These are phyloP conservation scores for Hansenula sp. DNA, from an alignment of 1,139 yeast species.

Conservation along the genomic window DNA sequence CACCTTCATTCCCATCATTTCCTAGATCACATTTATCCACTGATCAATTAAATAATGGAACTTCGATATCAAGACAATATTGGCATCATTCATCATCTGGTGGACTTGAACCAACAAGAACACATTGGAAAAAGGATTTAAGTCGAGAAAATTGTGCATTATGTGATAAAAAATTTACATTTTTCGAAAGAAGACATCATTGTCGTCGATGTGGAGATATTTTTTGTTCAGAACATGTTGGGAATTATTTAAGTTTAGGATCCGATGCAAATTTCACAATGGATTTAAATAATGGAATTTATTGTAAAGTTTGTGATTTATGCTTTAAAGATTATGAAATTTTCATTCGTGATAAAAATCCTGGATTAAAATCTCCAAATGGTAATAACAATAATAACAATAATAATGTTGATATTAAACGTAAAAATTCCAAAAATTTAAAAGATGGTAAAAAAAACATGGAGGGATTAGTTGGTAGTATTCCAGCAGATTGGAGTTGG, in stretches of 20 bases:
- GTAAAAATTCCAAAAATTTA: background rate
- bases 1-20: constrained; percentile 2
- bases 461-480: constrained; percentile 11
- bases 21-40: constrained; percentile 22
- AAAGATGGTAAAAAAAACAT: background rate
- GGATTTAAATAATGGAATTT: constrained; percentile 51
- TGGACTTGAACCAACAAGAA: constrained; percentile 51
- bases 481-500: constrained; percentile 27
- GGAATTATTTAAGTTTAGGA: constrained; percentile 51
- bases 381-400: constrained; percentile 12
- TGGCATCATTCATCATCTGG: background rate
- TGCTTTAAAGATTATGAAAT: constrained; percentile 71
- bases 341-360: constrained; percentile 32
- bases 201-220: constrained; percentile 93
- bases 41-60: constrained; percentile 3
- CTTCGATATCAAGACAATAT: background rate
- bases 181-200: constrained; percentile 87
- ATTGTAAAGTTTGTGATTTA: constrained; percentile 73
- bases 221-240: constrained; percentile 67
- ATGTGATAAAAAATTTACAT: constrained; percentile 65
- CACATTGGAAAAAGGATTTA: constrained; percentile 80
- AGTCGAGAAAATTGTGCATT: constrained; percentile 60
- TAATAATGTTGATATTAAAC: background rate
- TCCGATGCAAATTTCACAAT: constrained; percentile 64
- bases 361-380: constrained; percentile 18